Evolutionary conservation across 108 stramenopile genomes (phyloP), one percentile per base, ranked within the genome.

Genomic region (Poteriospumella lacustris): DNA sequence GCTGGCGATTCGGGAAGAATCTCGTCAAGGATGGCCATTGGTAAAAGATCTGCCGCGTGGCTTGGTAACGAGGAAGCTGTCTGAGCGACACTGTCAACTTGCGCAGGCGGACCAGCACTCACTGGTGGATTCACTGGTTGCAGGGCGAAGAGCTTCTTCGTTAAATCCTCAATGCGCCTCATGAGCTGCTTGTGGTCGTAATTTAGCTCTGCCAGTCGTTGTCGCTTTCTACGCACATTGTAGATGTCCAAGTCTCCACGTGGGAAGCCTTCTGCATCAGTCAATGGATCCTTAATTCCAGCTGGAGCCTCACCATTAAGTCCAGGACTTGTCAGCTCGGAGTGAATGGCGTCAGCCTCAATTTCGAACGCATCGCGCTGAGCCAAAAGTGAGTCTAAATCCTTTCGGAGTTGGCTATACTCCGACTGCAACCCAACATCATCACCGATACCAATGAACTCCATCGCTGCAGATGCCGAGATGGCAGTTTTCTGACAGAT

Each of bases 241-340:
- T 73, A 73, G 12, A 73, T 52, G 31, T 73, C 70, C 3, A 73
- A 33, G 33, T 73, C 70, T 42, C 44, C 70, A 19, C 70, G 70
- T 3, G 70, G 70, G 70, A 73, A 73, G 15, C 70, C 70, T 31
- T 73, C 70, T 5, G 15, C 47, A 73, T 73, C 70, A 5, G 33
- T 19, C 3, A 73, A 24, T 3, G 70, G 47, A 5, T 15, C 36
- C 28, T 38, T 5, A 3, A 73, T n/a, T 73, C 70, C 70, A 52
- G 70, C 44, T 5, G 70, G 70, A 56, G 70, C 31, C 41, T 26
- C 70, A 3, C 41, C 41, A 73, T 73, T 42, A 24, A 24, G 12
- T 19, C 40, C 41, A 12, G 47, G 9, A 19, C n/a, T 29, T 5
- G 43, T 73, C 36, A 73, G 47, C 41, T 73, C 44, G n/a, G 9